A percentile compares a stretch with the other conserved stretches of the same genome.
These are phyloP conservation scores for Fusarium humuli DNA, from an alignment of 2,329 filamentous ascomycete species.

Conservation along the genomic window DNA sequence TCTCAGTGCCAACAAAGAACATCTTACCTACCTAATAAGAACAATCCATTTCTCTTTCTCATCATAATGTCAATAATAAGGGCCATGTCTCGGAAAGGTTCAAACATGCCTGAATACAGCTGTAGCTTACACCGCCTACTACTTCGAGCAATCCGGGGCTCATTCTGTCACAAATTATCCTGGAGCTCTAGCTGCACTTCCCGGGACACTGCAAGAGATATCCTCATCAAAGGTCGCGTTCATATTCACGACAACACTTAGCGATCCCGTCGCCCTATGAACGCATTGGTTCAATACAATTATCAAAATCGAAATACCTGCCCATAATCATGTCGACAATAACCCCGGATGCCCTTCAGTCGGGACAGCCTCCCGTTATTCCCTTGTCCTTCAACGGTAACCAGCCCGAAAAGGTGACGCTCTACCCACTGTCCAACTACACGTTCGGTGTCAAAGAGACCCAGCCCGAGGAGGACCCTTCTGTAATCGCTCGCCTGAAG, in stretches of 20 bases:
- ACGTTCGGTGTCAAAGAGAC: conserved; percentile 99
- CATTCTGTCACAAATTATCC: conserved; percentile 35
- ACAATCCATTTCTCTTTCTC: too few relatives aligned
- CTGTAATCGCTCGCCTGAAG: conserved; percentile 90
- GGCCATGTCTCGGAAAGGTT: not conserved
- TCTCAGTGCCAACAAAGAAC: not conserved
- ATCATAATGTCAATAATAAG: not conserved
- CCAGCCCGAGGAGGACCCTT: conserved; percentile 97
- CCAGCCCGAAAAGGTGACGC: conserved; percentile 88
- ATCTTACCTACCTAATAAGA: not conserved
- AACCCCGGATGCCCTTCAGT: conserved; percentile 79
- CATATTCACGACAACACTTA: not conserved
- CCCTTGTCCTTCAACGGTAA: conserved; percentile 88
- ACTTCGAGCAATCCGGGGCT: not conserved
- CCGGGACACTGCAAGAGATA: conserved; percentile 16
- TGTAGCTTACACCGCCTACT: conserved; percentile 26
- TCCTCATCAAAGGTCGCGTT: conserved; percentile 13
- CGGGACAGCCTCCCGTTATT: conserved; percentile 80
- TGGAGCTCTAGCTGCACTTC: conserved; percentile 24
- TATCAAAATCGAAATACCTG: not conserved
- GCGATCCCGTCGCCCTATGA: not conserved
- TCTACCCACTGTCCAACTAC: conserved; percentile 97
- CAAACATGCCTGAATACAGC: not conserved
- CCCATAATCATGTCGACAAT: conserved; percentile 79
- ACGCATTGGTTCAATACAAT: not conserved